These are phyloP conservation scores for Aureobasidium namibiae DNA, from an alignment of 2,329 filamentous ascomycete species.

Conservation along the genomic window DNA sequence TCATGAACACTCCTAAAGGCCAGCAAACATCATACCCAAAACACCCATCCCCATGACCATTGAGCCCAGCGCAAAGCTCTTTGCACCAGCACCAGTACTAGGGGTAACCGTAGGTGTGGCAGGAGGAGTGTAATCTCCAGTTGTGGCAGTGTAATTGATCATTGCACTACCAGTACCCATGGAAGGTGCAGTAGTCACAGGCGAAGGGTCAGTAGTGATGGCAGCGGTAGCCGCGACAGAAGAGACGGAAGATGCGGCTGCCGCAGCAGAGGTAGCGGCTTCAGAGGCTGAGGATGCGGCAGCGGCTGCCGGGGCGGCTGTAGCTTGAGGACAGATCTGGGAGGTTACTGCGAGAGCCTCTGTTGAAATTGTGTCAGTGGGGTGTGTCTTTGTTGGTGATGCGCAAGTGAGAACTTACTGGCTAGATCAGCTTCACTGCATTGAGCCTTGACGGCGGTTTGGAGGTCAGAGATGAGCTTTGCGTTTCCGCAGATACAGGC, in stretches of 20 bases:
- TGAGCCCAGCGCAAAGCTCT: background rate
- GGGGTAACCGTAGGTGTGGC: background rate
- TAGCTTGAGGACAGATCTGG: background rate
- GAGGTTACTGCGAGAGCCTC: background rate
- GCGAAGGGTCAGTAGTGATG: background rate
- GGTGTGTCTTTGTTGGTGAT: no score
- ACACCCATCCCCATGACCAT: background rate
- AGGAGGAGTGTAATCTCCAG: conserved; percentile 3
- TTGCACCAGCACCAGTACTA: background rate
- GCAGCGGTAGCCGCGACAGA: background rate
- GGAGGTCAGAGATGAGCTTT: background rate
- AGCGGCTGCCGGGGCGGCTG: background rate
- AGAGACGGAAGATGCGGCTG: background rate
- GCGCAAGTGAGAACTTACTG: background rate
- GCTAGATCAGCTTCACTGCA: background rate
- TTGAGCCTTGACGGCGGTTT: background rate
- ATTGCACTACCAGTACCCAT: background rate
- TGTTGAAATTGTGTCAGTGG: background rate
- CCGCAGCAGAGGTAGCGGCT: background rate
- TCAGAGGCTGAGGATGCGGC: background rate
- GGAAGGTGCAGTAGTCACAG: background rate
- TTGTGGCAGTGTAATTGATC: conserved; percentile 6
- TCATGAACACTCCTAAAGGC: background rate
- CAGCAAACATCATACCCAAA: conserved; percentile 1
- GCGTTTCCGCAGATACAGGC: conserved; percentile 8